Evolutionary conservation across 1,284 basidiomycete genomes (phyloP), one percentile per base, ranked within the genome.

Genomic region (Anthracocystis setariae): DNA sequence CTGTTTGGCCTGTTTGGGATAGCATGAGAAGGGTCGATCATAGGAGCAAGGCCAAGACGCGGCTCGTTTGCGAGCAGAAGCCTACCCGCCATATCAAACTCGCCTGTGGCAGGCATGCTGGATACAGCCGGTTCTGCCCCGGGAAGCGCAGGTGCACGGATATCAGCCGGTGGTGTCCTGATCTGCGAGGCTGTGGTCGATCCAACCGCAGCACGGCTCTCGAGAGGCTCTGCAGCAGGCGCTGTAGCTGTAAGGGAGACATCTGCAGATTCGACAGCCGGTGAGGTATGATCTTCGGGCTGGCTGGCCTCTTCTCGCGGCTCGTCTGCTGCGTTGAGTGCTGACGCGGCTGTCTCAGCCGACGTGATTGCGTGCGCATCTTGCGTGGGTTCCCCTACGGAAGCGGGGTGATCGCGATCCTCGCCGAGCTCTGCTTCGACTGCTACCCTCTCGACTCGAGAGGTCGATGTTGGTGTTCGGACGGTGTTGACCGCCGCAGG

Each of bases 31-130:
- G 39, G 0, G 8, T 10, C 33, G 17, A 53, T 10, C 54, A 62
- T 45, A 1, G 42, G 35, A 10, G 68, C 57, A 8, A 66, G 54
- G 4, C 62, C 62, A 10, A 71, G 68, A 24, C 62, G 47, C 8
- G 68, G 43, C 54, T 71, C 68, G 23, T 66, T 66, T 37, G 48
- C 59, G 33, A 71, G 54, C 53, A 35, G 33, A 17, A 52, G 58
- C 23, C 60, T 55, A 32, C 50, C 65, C 17, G 24, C 42, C 9
- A 21, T 39, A 23, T 53, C 38, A 15, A 24, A 5, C 25, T 38
- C 37, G n/a, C 10, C 18, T 9, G 18, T 21, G 7, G n/a, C 12
- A 9, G 39, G 17, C 10, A 8, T 21, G n/a, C 18, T 24, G 13
- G 17, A 23, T 8, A 17, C 2, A 2, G 46, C 21, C 24, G 23